A percentile compares a stretch with the other conserved stretches of the same genome.
Evolutionary conservation across 208 protist genomes (phyloP).

Genomic region (Leishmania gerbilli): DNA sequence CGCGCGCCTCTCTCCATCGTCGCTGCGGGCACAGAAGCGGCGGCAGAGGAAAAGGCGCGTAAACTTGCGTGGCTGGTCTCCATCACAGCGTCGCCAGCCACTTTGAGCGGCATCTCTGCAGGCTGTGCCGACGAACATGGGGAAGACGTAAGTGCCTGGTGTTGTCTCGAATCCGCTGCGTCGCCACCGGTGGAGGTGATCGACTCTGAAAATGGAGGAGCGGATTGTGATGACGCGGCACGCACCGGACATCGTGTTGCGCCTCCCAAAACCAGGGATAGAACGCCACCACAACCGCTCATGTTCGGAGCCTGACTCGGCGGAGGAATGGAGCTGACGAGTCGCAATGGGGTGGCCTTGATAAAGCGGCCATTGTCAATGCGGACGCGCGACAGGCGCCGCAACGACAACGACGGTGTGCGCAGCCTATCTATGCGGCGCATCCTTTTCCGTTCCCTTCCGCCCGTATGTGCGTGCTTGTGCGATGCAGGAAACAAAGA

Average conservation of each 20-base stretch:
- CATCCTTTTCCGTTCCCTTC: neutral
- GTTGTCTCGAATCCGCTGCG: neutral
- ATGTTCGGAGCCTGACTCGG: neutral
- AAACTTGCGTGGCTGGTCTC: neutral
- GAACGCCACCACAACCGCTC: neutral
- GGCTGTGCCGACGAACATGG: neutral
- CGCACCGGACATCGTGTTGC: neutral
- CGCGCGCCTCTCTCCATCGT: neutral
- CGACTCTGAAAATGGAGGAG: neutral
- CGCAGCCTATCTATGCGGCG: neutral
- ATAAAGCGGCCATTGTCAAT: no score
- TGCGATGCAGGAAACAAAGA: neutral
- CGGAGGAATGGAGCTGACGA: neutral
- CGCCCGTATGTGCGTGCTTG: conserved; percentile 3
- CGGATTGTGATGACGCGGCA: neutral
- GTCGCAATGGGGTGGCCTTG: neutral
- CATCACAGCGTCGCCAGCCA: neutral
- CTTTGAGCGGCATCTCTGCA: neutral
- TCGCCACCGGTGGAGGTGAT: neutral
- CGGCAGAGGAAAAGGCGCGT: neutral
- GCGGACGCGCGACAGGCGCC: neutral
- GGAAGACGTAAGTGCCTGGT: neutral
- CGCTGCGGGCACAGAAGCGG: neutral
- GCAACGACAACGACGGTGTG: neutral
- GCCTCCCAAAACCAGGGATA: neutral